Evolutionary conservation across 495 filamentous ascomycete genomes (phyloP), one percentile per base, ranked within the genome.

Genomic region (Penicillium verhagenii): DNA sequence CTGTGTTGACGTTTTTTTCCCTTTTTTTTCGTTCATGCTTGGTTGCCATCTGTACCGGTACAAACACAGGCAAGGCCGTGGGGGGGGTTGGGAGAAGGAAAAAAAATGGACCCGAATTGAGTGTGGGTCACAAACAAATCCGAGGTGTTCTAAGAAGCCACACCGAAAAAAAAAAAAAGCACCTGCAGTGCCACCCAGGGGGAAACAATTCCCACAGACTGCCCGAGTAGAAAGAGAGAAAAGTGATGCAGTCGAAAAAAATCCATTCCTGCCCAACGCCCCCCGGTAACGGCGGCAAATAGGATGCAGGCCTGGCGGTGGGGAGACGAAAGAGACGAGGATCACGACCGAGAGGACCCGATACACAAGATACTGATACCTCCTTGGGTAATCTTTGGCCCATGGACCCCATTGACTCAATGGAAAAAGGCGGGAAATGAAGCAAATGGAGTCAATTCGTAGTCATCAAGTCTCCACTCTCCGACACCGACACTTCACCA

Each of bases 191-290:
- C 56, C n/a, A 44, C 42, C 56, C 53, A 40, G 20, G 50, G 52
- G 38, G 42, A 26, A 28, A 28, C 1, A 20, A n/a, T 6, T 13
- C 24, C 18, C 29, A 21, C 16, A 44, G 50, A 26, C 52, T 26
- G 52, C 45, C 56, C 38, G 4, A 52, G 26, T 33, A 24, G n/a
- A 31, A 31, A 31, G 14, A 53, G 31, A 31, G 45, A 45, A 57
- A 55, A 58, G 53, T 58, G 57, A 66, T 59, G 64, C 61, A 55
- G 60, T 64, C 52, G 48, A 58, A 33, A 49, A 20, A 28, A 18
- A 40, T 50, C 55, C 53, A 58, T 75, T 68, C 66, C 63, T 75
- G 69, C 72, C 72, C 72, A 72, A 74, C 64, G 61, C 54, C 54
- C n/a, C 56, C 60, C 68, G 69, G 58, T 54, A 65, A 62, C 57